Evolutionary conservation across 1,284 basidiomycete genomes (phyloP).

Genomic region (Irpex rosettiformis): DNA sequence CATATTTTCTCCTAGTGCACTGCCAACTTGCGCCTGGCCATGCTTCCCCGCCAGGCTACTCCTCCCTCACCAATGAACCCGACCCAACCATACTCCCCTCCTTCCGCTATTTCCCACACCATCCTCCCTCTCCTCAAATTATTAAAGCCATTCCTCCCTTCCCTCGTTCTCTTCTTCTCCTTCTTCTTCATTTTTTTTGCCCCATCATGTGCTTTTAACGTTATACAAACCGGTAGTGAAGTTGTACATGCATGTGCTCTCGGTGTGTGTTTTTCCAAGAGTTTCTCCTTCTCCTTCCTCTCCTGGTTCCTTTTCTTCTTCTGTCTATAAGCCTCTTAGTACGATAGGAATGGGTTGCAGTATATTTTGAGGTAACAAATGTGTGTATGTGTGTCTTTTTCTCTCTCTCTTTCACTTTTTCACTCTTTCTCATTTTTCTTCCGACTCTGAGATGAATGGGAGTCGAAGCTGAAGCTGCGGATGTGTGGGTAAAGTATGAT

Average conservation of each 20-base stretch:
- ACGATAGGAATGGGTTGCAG: conserved; percentile 3
- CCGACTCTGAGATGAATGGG: too few species aligned
- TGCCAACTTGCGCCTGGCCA: neutral
- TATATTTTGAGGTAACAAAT: neutral
- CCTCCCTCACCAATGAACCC: neutral
- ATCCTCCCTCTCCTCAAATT: neutral
- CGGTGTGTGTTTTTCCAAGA: neutral
- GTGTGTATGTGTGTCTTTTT: too few species aligned
- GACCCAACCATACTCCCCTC: neutral
- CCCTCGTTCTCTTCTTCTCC: neutral
- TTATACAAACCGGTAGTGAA: neutral
- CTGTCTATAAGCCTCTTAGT: neutral
- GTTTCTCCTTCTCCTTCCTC: neutral
- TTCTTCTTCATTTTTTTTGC: neutral
- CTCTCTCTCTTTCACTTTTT: neutral
- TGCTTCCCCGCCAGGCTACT: neutral
- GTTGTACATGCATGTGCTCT: neutral
- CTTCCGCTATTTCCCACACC: neutral
- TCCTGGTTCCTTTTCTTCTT: neutral
- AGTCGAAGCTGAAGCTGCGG: too few species aligned
- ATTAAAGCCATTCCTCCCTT: too few species aligned
- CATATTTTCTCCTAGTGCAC: neutral
- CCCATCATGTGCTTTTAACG: neutral
- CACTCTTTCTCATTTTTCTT: neutral
- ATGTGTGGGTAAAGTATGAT: too few species aligned